Conservation (phyloP, 139 green algal species). For the Raphidocelis subcapitata region DNA sequence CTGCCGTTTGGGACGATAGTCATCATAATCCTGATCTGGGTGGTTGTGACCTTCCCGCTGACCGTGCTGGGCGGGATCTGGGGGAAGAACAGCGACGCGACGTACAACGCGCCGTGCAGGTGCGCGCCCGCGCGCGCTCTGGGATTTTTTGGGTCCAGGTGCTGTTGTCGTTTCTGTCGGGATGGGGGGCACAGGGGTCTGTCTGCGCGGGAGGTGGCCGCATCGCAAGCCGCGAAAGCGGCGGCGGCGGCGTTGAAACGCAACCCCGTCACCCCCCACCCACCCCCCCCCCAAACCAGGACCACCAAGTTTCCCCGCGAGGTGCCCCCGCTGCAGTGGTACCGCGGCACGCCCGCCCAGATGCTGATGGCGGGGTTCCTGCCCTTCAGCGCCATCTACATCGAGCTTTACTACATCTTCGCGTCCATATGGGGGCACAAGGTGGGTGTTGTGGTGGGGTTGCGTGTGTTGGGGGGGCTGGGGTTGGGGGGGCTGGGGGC, state of each 20-base stretch:
- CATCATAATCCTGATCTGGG: conserved; percentile 86
- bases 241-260: too few species aligned
- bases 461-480: too few species aligned
- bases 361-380: conserved; percentile 95
- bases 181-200: too few species aligned
- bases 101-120: conserved; percentile 76
- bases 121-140: background rate
- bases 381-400: conserved; percentile 98
- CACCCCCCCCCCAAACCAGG: conserved; percentile 50
- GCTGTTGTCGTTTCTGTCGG: background rate
- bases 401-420: conserved; percentile 99
- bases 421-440: conserved; percentile 97
- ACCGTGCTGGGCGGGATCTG: conserved; percentile 88
- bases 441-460: conserved; percentile 9
- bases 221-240: too few species aligned
- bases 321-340: conserved; percentile 88
- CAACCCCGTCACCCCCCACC: too few species aligned
- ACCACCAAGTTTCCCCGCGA: conserved; percentile 90
- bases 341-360: conserved; percentile 76
- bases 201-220: too few species aligned
- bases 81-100: conserved; percentile 68
- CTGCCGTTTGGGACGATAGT: conserved; percentile 84
- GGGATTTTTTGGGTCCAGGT: background rate
- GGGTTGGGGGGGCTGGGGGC: too few species aligned
- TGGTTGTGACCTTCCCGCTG: conserved; percentile 87